Evolutionary conservation across 1,284 basidiomycete genomes (phyloP).

Genomic region (Papiliotrema nemorosa): DNA sequence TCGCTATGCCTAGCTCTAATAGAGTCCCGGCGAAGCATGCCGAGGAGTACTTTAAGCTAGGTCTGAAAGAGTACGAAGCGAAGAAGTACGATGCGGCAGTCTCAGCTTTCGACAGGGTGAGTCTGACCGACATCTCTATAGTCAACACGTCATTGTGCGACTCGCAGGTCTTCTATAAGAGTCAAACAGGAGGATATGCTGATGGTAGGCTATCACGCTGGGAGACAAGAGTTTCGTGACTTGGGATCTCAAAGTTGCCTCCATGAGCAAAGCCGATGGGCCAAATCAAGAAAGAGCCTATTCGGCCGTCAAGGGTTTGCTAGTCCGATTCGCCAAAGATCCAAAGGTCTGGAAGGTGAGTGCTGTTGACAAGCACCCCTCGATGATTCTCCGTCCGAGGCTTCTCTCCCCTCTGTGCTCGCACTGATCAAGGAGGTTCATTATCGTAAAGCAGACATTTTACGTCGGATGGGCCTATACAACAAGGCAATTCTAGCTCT

Average conservation of each 20-base stretch:
- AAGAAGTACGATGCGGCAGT: conserved; percentile 15
- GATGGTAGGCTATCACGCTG: conserved; percentile 25
- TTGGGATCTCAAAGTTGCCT: conserved; percentile 26
- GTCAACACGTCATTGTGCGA: neutral
- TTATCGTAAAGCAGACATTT: conserved; percentile 9
- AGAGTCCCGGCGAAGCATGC: too few relatives aligned
- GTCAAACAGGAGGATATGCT: neutral
- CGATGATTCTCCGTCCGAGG: neutral
- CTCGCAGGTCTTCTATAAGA: neutral
- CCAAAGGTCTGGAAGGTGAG: conserved; percentile 1
- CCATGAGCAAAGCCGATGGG: conserved; percentile 19
- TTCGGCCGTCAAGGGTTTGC: conserved; percentile 21
- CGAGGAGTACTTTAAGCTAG: neutral
- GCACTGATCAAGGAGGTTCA: neutral
- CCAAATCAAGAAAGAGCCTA: conserved; percentile 20
- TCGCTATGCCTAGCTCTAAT: too few relatives aligned
- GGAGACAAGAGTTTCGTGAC: conserved; percentile 18
- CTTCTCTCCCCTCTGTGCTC: neutral
- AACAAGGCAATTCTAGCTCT: neutral
- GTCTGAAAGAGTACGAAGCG: conserved; percentile 6
- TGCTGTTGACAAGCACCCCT: neutral
- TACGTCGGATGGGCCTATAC: neutral
- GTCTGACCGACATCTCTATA: conserved; percentile 2
- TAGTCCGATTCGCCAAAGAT: conserved; percentile 22
- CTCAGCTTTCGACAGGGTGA: conserved; percentile 19